Percentiles rank a stretch among this genome's conserved stretches.
Conservation (phyloP, 169 alveolate genomes). For the Plasmodium relictum region DNA sequence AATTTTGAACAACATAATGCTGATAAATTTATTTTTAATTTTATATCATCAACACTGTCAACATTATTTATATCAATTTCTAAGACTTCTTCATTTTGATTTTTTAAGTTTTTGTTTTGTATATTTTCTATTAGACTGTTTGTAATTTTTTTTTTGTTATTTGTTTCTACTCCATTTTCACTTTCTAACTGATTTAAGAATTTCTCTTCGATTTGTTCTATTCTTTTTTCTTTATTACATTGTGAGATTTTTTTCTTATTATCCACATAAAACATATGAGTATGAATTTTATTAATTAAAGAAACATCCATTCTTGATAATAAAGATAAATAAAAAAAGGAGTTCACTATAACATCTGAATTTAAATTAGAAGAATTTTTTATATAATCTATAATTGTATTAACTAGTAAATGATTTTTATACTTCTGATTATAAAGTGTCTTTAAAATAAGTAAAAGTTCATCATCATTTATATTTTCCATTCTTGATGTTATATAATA, state of each 20-base stretch:
- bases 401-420: conserved; percentile 44
- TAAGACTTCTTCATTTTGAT: background rate
- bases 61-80: background rate
- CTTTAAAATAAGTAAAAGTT: conserved; percentile 25
- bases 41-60: background rate
- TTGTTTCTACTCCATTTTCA: background rate
- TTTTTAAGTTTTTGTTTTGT: background rate
- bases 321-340: conserved; percentile 28
- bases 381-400: conserved; percentile 21
- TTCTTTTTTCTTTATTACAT: background rate
- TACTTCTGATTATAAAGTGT: conserved; percentile 41
- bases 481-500: background rate
- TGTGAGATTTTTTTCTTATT: background rate
- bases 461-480: conserved; percentile 21
- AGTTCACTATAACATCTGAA: conserved; percentile 22
- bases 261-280: background rate
- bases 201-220: background rate
- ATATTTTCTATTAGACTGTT: background rate
- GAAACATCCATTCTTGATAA: conserved; percentile 23
- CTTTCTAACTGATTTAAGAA: background rate
- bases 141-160: background rate
- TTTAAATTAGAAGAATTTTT: conserved; percentile 15
- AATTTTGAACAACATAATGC: conserved; percentile 26
- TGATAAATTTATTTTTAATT: conserved; percentile 15
- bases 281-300: conserved; percentile 3